Percentiles rank a stretch among this genome's conserved stretches.
Evolutionary conservation across 2,329 filamentous ascomycete genomes (phyloP).

Genomic region (Fusarium palustre): DNA sequence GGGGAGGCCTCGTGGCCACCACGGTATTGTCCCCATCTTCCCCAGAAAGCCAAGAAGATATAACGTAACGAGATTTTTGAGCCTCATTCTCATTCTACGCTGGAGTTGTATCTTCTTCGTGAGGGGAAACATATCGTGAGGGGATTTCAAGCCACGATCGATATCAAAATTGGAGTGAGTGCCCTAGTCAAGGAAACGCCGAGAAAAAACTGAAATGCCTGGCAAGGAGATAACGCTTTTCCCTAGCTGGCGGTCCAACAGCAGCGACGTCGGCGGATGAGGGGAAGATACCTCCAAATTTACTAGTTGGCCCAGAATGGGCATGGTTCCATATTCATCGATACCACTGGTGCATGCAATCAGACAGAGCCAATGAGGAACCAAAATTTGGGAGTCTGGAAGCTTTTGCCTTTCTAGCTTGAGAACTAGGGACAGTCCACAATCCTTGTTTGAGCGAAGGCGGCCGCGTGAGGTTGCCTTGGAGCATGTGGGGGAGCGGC

Average conservation of each 20-base stretch:
- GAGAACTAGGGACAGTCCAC: slow-evolving; percentile 1
- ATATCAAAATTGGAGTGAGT: slow-evolving; percentile 17
- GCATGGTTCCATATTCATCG: slow-evolving; percentile 17
- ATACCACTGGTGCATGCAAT: slow-evolving; percentile 19
- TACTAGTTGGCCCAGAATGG: slow-evolving; percentile 3
- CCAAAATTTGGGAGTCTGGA: slow-evolving; percentile 33
- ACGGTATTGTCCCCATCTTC: slow-evolving; percentile 31
- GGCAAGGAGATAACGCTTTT: slow-evolving; percentile 24
- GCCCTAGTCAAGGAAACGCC: slow-evolving; percentile 42
- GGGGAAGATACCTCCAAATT: slow-evolving; percentile 33
- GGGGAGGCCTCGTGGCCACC: slow-evolving; percentile 29
- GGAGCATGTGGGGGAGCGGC: slow-evolving; percentile 26
- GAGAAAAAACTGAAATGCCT: slow-evolving; percentile 14
- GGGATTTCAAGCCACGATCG: slow-evolving; percentile 27
- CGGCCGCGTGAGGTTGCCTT: slow-evolving; percentile 6
- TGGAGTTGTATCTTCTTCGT: slow-evolving; percentile 2
- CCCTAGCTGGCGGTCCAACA: slow-evolving; percentile 16
- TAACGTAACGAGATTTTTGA: slow-evolving; percentile 22
- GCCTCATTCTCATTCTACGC: slow-evolving; percentile 19
- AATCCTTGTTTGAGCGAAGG: slow-evolving; percentile 13
- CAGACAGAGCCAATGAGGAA: slow-evolving; percentile 29
- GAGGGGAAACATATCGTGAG: slow-evolving; percentile 36
- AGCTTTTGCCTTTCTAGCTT: slow-evolving; percentile 46
- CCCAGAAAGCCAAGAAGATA: slow-evolving; percentile 39
- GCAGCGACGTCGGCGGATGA: slow-evolving; percentile 12